Base-by-base conservation (phyloP, 2,329 filamentous ascomycete genomes). In the Zasmidium angulare region DNA sequence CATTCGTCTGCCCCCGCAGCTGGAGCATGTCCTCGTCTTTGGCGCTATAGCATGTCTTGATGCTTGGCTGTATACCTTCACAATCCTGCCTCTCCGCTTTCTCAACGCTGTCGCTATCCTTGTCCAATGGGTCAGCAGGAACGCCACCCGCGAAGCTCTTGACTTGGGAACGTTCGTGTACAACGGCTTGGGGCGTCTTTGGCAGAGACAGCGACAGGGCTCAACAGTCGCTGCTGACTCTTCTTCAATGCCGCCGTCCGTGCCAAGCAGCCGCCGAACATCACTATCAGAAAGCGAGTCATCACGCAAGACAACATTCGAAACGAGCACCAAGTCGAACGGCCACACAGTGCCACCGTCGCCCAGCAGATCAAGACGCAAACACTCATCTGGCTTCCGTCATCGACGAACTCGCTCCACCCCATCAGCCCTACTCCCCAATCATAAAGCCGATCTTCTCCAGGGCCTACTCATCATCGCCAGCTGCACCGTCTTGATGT, bases 51-150 rank as follows among this genome's bases (percentile, higher is more conserved):
- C 93, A 6, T 99, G 95, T 75, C 81, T 99, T 4, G 95, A 99
- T 73, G 90, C 93, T 1, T 99, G 93, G 92, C 84, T 99, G 1
- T 95, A 97, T 76, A 96, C 91, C 0, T 96, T 99, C 68, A 99
- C 95, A 0, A 96, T 99, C 48, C 79, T 99, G 0, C 95, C 95
- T 0, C 82, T 99, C 60, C 85, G 95, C 1, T 98, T 99, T 68
- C 74, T 89, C 55, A 89, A 93, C 59, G 93, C 95, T 0, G 69
- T 93, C 0, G 86, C 85, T 20, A 86, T 98, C 1, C 77, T 99
- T 23, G 74, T 86, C 10, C 83, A 85, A 61, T 98, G 93, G 83
- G 96, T 91, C 90, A 81, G 76, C 1, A 85, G 89, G 31, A 84
- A 92, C 21, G 66, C 93, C 1, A 81, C 81, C 3, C 89, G 88